Conservation (phyloP, 139 green algal species). For the Micractinium conductrix region DNA sequence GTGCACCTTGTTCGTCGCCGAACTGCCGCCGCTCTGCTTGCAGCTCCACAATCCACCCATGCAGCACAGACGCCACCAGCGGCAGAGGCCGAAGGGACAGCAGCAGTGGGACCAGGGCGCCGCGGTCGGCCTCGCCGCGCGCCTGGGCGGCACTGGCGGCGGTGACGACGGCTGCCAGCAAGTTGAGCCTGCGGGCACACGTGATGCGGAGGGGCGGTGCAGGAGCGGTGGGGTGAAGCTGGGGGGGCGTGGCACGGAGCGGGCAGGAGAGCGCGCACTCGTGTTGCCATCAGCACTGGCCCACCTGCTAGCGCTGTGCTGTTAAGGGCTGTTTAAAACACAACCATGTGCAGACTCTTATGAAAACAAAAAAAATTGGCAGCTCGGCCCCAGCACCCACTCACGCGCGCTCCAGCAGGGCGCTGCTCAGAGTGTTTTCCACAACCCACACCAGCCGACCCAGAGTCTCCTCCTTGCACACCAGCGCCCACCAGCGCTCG, state of each 20-base stretch:
- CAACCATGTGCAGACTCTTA: too few relatives aligned
- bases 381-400: too few relatives aligned
- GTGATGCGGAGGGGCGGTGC: neutral
- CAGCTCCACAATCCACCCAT: slow-evolving; percentile 10
- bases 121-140: neutral
- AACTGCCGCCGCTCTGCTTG: slow-evolving; percentile 7
- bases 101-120: neutral
- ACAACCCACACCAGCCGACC: slow-evolving; percentile 22
- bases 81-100: slow-evolving; percentile 2
- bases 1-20: too few relatives aligned
- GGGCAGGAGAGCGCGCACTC: too few relatives aligned
- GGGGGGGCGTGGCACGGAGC: too few relatives aligned
- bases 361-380: too few relatives aligned
- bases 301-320: too few relatives aligned
- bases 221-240: too few relatives aligned
- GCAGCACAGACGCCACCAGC: slow-evolving; percentile 23
- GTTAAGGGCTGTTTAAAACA: too few relatives aligned
- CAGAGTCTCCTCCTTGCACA: slow-evolving; percentile 6
- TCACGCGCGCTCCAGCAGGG: slow-evolving; percentile 26
- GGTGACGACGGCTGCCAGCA: neutral
- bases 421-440: slow-evolving; percentile 24
- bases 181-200: neutral
- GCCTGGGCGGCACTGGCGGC: neutral
- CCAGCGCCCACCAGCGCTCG: neutral
- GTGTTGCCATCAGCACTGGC: too few relatives aligned